Evolutionary conservation across 345 rosid species (phyloP).

Genomic region (Citrus sp.): DNA sequence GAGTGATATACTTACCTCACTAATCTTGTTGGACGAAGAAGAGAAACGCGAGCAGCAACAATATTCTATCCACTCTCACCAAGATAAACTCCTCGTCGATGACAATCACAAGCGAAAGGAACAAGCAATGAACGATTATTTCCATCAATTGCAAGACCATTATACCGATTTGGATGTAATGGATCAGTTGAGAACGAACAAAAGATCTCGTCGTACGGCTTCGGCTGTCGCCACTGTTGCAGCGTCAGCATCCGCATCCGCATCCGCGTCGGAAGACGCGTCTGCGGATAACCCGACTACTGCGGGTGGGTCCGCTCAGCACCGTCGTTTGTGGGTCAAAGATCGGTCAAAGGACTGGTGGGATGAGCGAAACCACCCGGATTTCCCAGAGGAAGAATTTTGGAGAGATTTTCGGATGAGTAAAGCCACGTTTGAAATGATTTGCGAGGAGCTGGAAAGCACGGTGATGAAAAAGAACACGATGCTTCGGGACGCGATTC

Average conservation of each 20-base stretch:
- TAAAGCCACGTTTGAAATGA: constrained; percentile 62
- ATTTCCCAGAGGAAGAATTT: constrained; percentile 71
- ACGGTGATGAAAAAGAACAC: constrained; percentile 86
- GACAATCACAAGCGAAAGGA: constrained; percentile 39
- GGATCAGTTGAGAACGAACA: constrained; percentile 28
- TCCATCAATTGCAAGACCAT: constrained; percentile 34
- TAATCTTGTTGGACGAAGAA: constrained; percentile 55
- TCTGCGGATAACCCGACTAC: constrained; percentile 1
- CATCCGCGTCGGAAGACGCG: not conserved
- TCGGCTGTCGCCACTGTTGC: constrained; percentile 11
- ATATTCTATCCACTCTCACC: constrained; percentile 36
- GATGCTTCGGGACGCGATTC: constrained; percentile 80
- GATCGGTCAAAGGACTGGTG: constrained; percentile 89
- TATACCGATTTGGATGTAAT: constrained; percentile 29
- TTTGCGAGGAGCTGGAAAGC: constrained; percentile 68
- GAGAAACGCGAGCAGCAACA: constrained; percentile 46
- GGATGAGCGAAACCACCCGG: constrained; percentile 59
- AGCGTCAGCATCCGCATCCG: not conserved
- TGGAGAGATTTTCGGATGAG: constrained; percentile 73
- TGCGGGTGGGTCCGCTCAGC: constrained; percentile 22
- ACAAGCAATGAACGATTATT: constrained; percentile 35
- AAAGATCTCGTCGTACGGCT: constrained; percentile 37
- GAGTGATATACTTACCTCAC: constrained; percentile 47
- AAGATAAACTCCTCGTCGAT: constrained; percentile 38
- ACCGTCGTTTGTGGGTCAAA: constrained; percentile 81